These are phyloP conservation scores for Hypoxylon rubiginosum DNA, from an alignment of 2,329 filamentous ascomycete genomes.

Conservation along the genomic window DNA sequence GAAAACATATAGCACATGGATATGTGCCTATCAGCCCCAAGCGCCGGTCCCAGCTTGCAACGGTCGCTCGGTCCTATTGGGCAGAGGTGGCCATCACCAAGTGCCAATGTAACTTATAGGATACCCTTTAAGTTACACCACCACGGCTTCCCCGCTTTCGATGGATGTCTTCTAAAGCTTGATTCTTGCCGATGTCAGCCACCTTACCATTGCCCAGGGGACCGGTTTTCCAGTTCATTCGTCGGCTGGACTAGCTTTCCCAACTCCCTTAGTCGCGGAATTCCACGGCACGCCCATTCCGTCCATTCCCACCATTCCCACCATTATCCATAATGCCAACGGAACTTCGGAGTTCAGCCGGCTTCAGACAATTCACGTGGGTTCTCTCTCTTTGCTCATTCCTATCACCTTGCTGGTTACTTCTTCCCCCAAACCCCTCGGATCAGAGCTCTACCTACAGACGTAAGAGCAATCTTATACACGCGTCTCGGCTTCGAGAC, in stretches of 20 bases:
- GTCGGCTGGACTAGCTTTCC: constrained; percentile 14
- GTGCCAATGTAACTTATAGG: constrained; percentile 35
- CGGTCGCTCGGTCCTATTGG: constrained; percentile 32
- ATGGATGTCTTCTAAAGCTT: constrained; percentile 38
- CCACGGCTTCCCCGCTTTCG: constrained; percentile 41
- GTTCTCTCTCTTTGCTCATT: constrained; percentile 23
- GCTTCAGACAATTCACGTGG: constrained; percentile 28
- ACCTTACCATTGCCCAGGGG: constrained; percentile 33
- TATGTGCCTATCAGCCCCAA: constrained; percentile 36
- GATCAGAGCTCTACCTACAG: constrained; percentile 20
- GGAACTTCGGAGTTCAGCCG: constrained; percentile 35
- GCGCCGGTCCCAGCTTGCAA: constrained; percentile 37
- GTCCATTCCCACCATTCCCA: constrained; percentile 19
- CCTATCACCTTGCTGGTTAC: constrained; percentile 26
- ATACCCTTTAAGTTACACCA: constrained; percentile 40
- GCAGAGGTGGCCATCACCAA: constrained; percentile 24
- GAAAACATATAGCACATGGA: constrained; percentile 13
- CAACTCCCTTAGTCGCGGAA: constrained; percentile 25
- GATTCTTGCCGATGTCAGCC: constrained; percentile 41
- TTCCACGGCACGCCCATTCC: constrained; percentile 32
- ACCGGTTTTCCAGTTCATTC: constrained; percentile 28
- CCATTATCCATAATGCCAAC: constrained; percentile 17
- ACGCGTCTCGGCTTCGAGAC: constrained; percentile 10
- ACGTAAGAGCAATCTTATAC: background rate
- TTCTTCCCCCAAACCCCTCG: constrained; percentile 6